Conservation (phyloP, 2,329 filamentous ascomycete species). For the Lasiodiplodia theobromae region DNA sequence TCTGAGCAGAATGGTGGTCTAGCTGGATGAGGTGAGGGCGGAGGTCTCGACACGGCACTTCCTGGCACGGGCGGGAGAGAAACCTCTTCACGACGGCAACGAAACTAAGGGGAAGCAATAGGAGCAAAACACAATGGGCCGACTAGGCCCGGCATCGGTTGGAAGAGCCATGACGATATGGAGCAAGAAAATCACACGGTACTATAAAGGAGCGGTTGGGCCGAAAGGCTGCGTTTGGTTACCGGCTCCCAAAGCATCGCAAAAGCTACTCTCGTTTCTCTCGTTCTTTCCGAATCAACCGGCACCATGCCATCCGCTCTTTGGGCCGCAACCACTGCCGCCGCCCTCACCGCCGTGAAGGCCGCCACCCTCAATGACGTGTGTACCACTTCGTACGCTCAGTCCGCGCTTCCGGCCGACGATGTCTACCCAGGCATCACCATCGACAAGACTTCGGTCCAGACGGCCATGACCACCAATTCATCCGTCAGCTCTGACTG, state of each 20-base stretch:
- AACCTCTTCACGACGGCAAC: too few species aligned
- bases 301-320: background rate
- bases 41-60: background rate
- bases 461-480: conserved; percentile 46
- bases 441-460: conserved; percentile 50
- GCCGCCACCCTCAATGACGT: conserved; percentile 2
- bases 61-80: background rate
- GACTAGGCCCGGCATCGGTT: background rate
- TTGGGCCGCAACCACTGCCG: background rate
- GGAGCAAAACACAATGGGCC: background rate
- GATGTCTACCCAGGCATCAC: conserved; percentile 39
- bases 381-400: background rate
- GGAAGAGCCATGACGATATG: background rate
- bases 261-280: background rate
- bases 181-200: background rate
- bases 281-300: background rate
- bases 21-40: background rate
- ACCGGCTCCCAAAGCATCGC: background rate
- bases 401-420: background rate
- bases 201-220: background rate
- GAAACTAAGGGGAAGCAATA: background rate
- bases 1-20: background rate
- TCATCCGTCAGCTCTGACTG: conserved; percentile 39
- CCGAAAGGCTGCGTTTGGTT: background rate
- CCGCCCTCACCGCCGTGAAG: background rate